phyloP scores from a whole-genome alignment of 441 rosid species.

The Cnidoscolus chayamansa region DNA sequence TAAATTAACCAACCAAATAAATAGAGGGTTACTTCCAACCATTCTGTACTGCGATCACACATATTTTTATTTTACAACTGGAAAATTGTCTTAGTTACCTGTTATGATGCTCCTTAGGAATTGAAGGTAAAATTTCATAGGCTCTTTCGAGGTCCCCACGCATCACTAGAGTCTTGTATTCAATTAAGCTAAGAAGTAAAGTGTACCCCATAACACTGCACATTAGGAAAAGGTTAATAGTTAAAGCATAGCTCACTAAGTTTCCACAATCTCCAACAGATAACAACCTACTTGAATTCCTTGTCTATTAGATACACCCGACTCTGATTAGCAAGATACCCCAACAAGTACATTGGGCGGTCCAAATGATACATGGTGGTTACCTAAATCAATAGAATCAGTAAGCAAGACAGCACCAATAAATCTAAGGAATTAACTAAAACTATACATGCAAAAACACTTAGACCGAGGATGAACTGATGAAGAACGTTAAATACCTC shows the following conservation, averaged over 20 bases:
- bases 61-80: background rate
- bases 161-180: slow-evolving; percentile 98
- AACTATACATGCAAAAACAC: slow-evolving; percentile 1
- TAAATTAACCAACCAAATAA: background rate
- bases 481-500: slow-evolving; percentile 55
- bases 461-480: slow-evolving; percentile 19
- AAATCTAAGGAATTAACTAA: slow-evolving; percentile 11
- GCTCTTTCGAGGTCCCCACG: slow-evolving; percentile 96
- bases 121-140: slow-evolving; percentile 76
- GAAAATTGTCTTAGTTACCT: slow-evolving; percentile 44
- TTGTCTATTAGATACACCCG: slow-evolving; percentile 94
- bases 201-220: slow-evolving; percentile 95
- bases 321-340: slow-evolving; percentile 92
- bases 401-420: slow-evolving; percentile 12
- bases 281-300: slow-evolving; percentile 83
- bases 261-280: slow-evolving; percentile 15
- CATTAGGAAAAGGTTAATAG: slow-evolving; percentile 8
- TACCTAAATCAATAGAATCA: slow-evolving; percentile 46
- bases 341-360: slow-evolving; percentile 98
- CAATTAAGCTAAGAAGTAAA: slow-evolving; percentile 91
- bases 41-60: background rate
- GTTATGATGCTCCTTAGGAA: slow-evolving; percentile 90
- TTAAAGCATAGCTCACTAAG: slow-evolving; percentile 6
- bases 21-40: background rate
- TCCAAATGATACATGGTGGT: slow-evolving; percentile 98